Evolutionary conservation across 2,329 filamentous ascomycete species (phyloP).

Genomic region (Ophiostoma populinum): DNA sequence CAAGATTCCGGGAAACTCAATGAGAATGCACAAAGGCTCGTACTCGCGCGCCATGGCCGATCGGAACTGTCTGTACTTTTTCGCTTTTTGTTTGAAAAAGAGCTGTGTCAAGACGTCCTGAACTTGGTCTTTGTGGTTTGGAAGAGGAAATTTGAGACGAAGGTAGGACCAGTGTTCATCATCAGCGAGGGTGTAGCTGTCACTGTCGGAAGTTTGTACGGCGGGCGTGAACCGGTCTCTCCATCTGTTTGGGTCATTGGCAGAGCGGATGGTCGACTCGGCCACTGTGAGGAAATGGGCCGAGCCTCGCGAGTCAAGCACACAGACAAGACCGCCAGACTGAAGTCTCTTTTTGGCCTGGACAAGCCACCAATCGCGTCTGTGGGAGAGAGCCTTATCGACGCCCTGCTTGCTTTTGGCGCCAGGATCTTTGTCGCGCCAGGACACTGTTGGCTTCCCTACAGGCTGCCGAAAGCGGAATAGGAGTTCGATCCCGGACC

Average conservation of each 20-base stretch:
- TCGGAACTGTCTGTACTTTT: neutral
- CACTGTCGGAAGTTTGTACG: neutral
- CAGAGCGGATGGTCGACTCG: conserved; percentile 13
- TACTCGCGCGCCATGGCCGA: neutral
- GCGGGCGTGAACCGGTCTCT: neutral
- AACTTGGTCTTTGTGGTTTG: neutral
- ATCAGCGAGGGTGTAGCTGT: conserved; percentile 16
- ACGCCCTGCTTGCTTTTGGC: neutral
- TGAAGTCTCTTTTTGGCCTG: conserved; percentile 30
- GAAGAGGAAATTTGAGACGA: conserved; percentile 10
- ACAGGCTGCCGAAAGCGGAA: conserved; percentile 28
- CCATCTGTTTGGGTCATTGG: conserved; percentile 8
- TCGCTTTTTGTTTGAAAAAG: conserved; percentile 14
- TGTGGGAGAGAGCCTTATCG: conserved; percentile 12
- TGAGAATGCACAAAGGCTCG: conserved; percentile 18
- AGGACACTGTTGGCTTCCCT: neutral
- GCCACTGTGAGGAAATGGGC: conserved; percentile 26
- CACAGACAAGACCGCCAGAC: conserved; percentile 30
- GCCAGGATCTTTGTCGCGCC: too few relatives aligned
- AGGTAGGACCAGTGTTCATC: conserved; percentile 17
- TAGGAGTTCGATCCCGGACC: conserved; percentile 25
- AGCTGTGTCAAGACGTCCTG: neutral
- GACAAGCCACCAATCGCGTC: conserved; percentile 30
- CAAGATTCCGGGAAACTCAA: conserved; percentile 46
- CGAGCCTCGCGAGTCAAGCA: conserved; percentile 22